Conservation (phyloP, 345 rosid genomes). For the Brassica carinata region DNA sequence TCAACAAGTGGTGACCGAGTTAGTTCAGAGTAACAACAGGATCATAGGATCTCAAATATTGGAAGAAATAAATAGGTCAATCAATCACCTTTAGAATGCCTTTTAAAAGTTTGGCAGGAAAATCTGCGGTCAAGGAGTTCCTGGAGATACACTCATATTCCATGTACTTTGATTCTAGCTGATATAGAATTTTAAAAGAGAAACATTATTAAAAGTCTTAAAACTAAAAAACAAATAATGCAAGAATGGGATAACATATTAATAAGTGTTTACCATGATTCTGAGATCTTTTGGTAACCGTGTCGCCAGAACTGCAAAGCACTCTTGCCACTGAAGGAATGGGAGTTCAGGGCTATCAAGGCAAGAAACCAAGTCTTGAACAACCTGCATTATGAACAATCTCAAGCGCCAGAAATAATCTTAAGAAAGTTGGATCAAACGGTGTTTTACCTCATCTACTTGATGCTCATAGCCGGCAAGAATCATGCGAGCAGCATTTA, state of each 20-base stretch:
- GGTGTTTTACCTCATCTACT: slow-evolving; percentile 71
- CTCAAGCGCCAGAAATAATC: slow-evolving; percentile 13
- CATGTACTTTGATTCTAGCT: slow-evolving; percentile 86
- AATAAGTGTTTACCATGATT: slow-evolving; percentile 56
- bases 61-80: slow-evolving; percentile 27
- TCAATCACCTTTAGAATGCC: slow-evolving; percentile 70
- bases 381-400: slow-evolving; percentile 60
- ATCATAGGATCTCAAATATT: slow-evolving; percentile 20
- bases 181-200: slow-evolving; percentile 30
- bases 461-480: slow-evolving; percentile 97
- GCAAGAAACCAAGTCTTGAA: slow-evolving; percentile 82
- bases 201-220: not conserved
- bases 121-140: slow-evolving; percentile 68
- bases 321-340: slow-evolving; percentile 99
- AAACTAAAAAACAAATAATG: slow-evolving; percentile 27
- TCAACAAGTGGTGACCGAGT: slow-evolving; percentile 27
- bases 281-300: slow-evolving; percentile 94
- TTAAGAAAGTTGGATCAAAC: slow-evolving; percentile 13
- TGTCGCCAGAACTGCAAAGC: slow-evolving; percentile 84
- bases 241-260: not conserved
- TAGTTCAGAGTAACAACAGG: slow-evolving; percentile 16
- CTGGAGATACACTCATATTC: slow-evolving; percentile 60
- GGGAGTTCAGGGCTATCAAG: slow-evolving; percentile 98
- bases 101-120: slow-evolving; percentile 84
- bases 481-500: slow-evolving; percentile 92